Conservation (phyloP, 345 rosid genomes). For the Turritis glabra region DNA sequence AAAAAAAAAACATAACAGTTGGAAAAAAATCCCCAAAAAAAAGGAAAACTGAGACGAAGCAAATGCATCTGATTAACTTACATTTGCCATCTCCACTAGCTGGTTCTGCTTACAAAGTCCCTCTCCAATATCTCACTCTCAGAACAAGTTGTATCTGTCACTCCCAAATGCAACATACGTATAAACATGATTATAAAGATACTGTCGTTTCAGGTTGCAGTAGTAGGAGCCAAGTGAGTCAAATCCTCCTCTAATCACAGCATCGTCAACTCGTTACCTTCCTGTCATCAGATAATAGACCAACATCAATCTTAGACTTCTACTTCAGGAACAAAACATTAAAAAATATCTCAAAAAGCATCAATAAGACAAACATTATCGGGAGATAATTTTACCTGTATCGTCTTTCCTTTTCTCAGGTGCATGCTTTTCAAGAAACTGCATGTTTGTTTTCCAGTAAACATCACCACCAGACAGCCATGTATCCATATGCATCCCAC, state of each 20-base stretch:
- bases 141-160: conserved; percentile 20
- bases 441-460: conserved; percentile 73
- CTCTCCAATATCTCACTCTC: conserved; percentile 31
- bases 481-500: conserved; percentile 99
- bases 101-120: conserved; percentile 26
- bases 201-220: conserved; percentile 24
- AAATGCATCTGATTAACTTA: conserved; percentile 18
- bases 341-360: background rate
- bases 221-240: conserved; percentile 23
- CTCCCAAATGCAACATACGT: conserved; percentile 35
- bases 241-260: conserved; percentile 24
- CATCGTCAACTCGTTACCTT: conserved; percentile 16
- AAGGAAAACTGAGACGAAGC: conserved; percentile 25
- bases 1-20: background rate
- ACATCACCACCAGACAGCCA: conserved; percentile 92
- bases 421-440: conserved; percentile 62
- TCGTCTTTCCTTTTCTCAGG: conserved; percentile 50
- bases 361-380: conserved; percentile 12
- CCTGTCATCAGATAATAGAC: conserved; percentile 33
- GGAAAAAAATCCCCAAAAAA: background rate
- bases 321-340: conserved; percentile 3
- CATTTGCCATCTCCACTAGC: conserved; percentile 33
- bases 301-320: conserved; percentile 11
- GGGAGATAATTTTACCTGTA: conserved; percentile 15
- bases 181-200: conserved; percentile 27